phyloP scores from a whole-genome alignment of 345 rosid species.

The Geranium rotundifolium region DNA sequence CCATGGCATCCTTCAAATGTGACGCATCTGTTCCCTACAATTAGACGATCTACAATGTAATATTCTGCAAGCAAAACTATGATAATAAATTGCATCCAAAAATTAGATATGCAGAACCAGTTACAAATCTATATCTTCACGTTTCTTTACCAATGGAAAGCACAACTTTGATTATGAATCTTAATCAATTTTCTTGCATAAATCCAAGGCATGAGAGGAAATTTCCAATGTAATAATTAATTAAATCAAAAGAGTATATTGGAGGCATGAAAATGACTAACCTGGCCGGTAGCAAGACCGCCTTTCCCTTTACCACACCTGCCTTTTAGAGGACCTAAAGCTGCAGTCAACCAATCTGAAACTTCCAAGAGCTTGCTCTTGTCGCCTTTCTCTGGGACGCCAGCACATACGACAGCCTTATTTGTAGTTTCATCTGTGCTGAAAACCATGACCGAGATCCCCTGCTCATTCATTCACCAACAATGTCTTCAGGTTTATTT shows the following conservation, averaged over 20 bases:
- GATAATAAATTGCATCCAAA: too few relatives aligned
- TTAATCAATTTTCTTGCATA: too few relatives aligned
- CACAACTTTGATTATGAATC: too few relatives aligned
- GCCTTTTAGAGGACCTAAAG: conserved; percentile 75
- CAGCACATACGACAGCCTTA: conserved; percentile 87
- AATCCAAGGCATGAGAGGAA: too few relatives aligned
- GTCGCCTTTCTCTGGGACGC: conserved; percentile 59
- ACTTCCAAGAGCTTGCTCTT: conserved; percentile 55
- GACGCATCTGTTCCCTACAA: conserved; percentile 76
- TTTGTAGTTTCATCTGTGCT: conserved; percentile 73
- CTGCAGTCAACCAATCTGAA: conserved; percentile 76
- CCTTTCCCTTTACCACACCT: conserved; percentile 87
- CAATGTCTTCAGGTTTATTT: background rate
- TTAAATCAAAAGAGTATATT: too few relatives aligned
- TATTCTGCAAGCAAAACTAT: too few relatives aligned
- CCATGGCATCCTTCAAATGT: conserved; percentile 53
- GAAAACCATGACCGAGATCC: conserved; percentile 72
- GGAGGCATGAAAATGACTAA: conserved; percentile 10
- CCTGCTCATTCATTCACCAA: conserved; percentile 30
- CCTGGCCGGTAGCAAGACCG: conserved; percentile 96
- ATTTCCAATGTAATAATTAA: too few relatives aligned
- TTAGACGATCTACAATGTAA: too few relatives aligned
- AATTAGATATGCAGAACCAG: too few relatives aligned
- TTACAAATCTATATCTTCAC: too few relatives aligned
- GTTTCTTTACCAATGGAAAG: too few relatives aligned